Evolutionary conservation across 2,329 filamentous ascomycete genomes (phyloP), one percentile per base, ranked within the genome.

Genomic region (Cladosporium sp.): DNA sequence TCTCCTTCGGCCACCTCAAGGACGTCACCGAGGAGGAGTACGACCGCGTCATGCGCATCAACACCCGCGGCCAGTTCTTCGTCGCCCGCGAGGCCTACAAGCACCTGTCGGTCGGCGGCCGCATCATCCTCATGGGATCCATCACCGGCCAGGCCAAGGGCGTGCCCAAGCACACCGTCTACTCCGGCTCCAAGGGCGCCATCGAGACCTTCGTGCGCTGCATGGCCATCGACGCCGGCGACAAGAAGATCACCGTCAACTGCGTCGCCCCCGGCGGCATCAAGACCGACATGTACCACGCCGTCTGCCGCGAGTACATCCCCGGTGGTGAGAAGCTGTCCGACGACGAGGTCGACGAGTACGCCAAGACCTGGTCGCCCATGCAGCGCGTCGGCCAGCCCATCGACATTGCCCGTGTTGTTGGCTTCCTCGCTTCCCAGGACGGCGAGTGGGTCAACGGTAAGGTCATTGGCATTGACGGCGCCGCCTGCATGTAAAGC

Each of bases 351-450:
- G 84, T 87, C 65, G 85, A 88, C 68, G 85, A 84, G 84, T 88
- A 85, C 74, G 87, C 87, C 54, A 82, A 83, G 68, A 87, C 84
- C 67, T 89, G 87, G 86, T 88, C 86, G 21, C 87, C 88, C 44
- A 81, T 88, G 71, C 83, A 84, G 79, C 86, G 88, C 74, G 87
- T 89, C 67, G 88, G 88, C 70, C 86, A 89, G 69, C 88, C 88
- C 66, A 85, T 88, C 74, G 88, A 90, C 75, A 86, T 90, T 75
- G 88, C 88, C 68, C 85, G 87, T 68, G 86, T 88, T 21, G 87
- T 88, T 65, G 86, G 84, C 79, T 81, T 86, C 82, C 71, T 88
- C 77, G 75, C 87, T 72, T 77, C 85, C 76, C 78, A 88, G 80
- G 78, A 88, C 77, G 76, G 86, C 76, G 81, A 89, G 74, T 84